phyloP scores from a whole-genome alignment of 805 yeast species.

The Torulaspora delbrueckii region DNA sequence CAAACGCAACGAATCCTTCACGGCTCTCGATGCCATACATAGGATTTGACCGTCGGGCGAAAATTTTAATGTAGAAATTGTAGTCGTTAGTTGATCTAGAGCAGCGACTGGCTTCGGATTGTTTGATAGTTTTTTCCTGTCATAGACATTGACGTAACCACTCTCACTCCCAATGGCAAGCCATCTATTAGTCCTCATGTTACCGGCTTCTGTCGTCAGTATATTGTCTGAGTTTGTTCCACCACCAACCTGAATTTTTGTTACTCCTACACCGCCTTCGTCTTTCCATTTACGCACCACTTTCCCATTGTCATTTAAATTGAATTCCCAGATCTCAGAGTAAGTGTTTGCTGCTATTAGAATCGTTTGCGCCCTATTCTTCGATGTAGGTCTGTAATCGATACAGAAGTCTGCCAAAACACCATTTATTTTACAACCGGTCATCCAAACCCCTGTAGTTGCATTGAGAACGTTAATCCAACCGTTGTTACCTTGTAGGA shows the following conservation, averaged over 20 bases:
- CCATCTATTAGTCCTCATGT: conserved; percentile 52
- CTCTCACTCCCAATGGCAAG: conserved; percentile 83
- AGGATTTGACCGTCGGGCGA: conserved; percentile 85
- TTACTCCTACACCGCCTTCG: conserved; percentile 78
- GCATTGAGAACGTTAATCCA: conserved; percentile 83
- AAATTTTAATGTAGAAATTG: conserved; percentile 69
- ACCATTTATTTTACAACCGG: conserved; percentile 88
- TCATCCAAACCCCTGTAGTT: conserved; percentile 75
- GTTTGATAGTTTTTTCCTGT: conserved; percentile 38
- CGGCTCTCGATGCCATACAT: conserved; percentile 78
- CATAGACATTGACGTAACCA: conserved; percentile 88
- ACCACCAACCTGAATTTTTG: conserved; percentile 71
- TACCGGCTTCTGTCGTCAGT: conserved; percentile 20
- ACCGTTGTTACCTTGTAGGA: conserved; percentile 79
- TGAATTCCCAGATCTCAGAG: conserved; percentile 91
- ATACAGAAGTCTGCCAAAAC: conserved; percentile 64
- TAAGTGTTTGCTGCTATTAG: conserved; percentile 61
- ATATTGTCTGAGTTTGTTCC: conserved; percentile 32
- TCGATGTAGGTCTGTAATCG: conserved; percentile 31
- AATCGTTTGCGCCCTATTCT: conserved; percentile 29
- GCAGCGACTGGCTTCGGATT: conserved; percentile 50
- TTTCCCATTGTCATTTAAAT: conserved; percentile 43
- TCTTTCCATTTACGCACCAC: conserved; percentile 75
- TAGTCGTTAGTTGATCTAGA: conserved; percentile 75
- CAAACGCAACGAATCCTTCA: conserved; percentile 78